Evolutionary conservation across 83 land plant species (phyloP).

Genomic region (Picea mariana): DNA sequence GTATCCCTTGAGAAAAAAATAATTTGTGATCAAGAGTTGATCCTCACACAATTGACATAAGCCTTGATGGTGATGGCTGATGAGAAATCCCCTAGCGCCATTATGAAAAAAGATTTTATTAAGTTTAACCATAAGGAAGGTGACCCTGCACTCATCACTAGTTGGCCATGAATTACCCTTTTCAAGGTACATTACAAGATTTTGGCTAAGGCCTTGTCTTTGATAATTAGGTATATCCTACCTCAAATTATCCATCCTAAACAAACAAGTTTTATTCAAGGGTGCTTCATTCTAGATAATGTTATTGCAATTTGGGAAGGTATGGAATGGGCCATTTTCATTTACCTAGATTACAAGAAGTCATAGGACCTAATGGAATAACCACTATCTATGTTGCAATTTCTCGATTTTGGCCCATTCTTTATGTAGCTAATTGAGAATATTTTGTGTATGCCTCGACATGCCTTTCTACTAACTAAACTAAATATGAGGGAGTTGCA

Average conservation of each 20-base stretch:
- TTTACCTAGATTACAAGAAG: no score
- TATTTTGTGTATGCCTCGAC: no score
- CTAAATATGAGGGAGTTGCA: no score
- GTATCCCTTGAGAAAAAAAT: no score
- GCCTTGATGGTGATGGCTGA: no score
- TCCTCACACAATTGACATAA: no score
- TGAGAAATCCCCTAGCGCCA: neutral
- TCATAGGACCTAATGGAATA: no score
- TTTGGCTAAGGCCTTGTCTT: neutral
- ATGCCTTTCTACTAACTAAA: no score
- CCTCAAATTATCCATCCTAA: neutral
- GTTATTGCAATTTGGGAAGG: neutral
- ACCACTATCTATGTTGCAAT: no score
- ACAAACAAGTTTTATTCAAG: neutral
- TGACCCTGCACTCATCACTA: neutral
- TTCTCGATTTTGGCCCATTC: no score
- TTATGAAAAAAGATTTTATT: neutral
- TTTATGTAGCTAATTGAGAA: no score
- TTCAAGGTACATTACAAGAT: neutral
- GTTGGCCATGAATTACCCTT: neutral
- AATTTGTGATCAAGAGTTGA: no score
- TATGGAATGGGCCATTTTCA: neutral
- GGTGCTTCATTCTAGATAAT: neutral
- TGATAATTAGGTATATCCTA: neutral
- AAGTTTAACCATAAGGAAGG: neutral